Base-by-base conservation (phyloP, 228 moss, liverwort and hornwort genomes). In the Sphagnum magellanicum region DNA sequence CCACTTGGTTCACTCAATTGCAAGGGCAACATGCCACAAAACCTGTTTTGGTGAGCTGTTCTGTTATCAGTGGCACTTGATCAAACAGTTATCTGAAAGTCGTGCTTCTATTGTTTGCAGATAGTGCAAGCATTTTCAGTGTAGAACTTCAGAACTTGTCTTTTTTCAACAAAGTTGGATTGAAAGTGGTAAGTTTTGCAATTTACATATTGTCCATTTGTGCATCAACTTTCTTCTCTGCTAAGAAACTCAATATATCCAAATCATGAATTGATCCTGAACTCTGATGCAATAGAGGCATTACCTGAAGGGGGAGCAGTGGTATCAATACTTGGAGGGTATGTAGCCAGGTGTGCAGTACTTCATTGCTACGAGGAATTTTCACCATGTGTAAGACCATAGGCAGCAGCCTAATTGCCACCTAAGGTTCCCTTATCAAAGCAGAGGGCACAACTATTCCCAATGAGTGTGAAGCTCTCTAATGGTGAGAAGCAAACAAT, bases 371-470 rank as follows among this genome's bases (percentile, higher is more conserved):
- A 50, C 86, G 80, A 73, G 82, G 87, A 74, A 77, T 76, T 74
- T 81, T 91, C 52, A 98, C 75, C 93, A 93, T 89, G 8, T 79
- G 84, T 70, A 80, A 74, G 64, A 79, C 77, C 69, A 79, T 79
- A n/a, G 91, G 90, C 50, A 93, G 83, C 70, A 92, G 65, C 87
- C 90, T 90, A 64, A 76, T 79, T 70, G 89, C 85, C 68, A 87
- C 84, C 93, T 98, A 79, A 32, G 32, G 32, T 32, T 32, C 32
- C 32, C 32, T 32, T 32, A 32, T 32, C 32, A 32, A 32, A 32
- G 32, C 32, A 32, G 10, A 49, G 49, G 65, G 51, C 6, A 32
- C 32, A 32, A 32, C 32, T 32, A 32, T 32, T 32, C 32, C 32
- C 32, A 32, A 32, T 32, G 32, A 32, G 32, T 32, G 32, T 32